Evolutionary conservation across 2,329 filamentous ascomycete species (phyloP), one percentile per base, ranked within the genome.

Genomic region (Furcasterigmium furcatum): DNA sequence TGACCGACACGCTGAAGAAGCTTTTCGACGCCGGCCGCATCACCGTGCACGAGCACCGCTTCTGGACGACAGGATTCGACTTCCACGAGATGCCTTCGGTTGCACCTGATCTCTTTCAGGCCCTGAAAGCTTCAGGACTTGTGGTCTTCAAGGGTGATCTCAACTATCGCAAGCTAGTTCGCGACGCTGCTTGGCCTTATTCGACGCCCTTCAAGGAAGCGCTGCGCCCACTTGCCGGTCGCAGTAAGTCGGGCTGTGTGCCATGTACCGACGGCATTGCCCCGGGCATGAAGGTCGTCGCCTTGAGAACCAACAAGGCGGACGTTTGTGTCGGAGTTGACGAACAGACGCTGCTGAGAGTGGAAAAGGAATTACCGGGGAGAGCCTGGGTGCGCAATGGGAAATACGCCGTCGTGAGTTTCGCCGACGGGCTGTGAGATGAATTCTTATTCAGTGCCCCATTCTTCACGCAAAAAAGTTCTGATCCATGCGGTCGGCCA

Each of bases 131-230:
- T 53, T 79, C 76, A 55, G 79, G 85, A 52, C 68, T 87, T 14
- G 81, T 85, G 7, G 73, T 87, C 38, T 86, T 86, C 68, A 87
- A 87, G 65, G 84, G 84, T 6, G 84, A 87, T 61, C 60, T 87
- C 48, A 87, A 87, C 60, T 87, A 87, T 58, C 69, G 84, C 39
- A 87, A 87, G 56, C 56, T 87, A 50, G 80, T 77, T 29, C 78
- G 72, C 46, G 84, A 87, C 66, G 81, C 80, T 39, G 69, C 70
- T 49, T 87, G 84, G 84, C 70, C 77, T 51, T 68, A 82, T 13
- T 82, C 81, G 2, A 86, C 82, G 4, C 76, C 78, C 3, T 87
- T 87, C 63, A 67, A 70, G 13, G 69, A 18, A 3, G 34, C 34
- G 6, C 34, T 36, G n/a, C n/a, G 34, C 34, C 6, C 34, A 7